Percentiles rank a stretch among this genome's conserved stretches.
These are phyloP conservation scores for Gossypium sturtianum DNA, from an alignment of 345 rosid genomes.

Conservation along the genomic window DNA sequence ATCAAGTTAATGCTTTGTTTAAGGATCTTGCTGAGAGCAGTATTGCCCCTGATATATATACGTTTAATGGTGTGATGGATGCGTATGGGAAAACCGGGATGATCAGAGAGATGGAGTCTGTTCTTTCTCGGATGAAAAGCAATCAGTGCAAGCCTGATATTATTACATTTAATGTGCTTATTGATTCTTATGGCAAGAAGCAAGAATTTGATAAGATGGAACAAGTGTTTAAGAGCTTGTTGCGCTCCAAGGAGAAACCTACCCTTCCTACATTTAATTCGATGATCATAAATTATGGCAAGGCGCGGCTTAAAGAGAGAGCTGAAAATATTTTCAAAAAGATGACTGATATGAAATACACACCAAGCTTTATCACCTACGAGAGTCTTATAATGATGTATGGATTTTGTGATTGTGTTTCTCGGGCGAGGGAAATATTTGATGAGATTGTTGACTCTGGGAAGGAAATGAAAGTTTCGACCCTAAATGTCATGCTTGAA, in stretches of 20 bases:
- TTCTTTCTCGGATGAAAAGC: slow-evolving; percentile 73
- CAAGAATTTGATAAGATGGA: slow-evolving; percentile 95
- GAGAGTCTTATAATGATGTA: slow-evolving; percentile 81
- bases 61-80: slow-evolving; percentile 91
- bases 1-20: slow-evolving; percentile 63
- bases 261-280: slow-evolving; percentile 66
- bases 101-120: slow-evolving; percentile 84
- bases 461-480: slow-evolving; percentile 52
- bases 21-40: slow-evolving; percentile 61
- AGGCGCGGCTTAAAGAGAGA: slow-evolving; percentile 62
- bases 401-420: slow-evolving; percentile 65
- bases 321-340: slow-evolving; percentile 57
- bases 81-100: slow-evolving; percentile 86
- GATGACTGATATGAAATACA: slow-evolving; percentile 65
- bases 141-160: slow-evolving; percentile 71
- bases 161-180: slow-evolving; percentile 72
- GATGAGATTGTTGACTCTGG: slow-evolving; percentile 50
- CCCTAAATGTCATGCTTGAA: slow-evolving; percentile 39
- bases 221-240: slow-evolving; percentile 70
- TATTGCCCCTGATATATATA: slow-evolving; percentile 67
- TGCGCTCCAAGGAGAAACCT: slow-evolving; percentile 75
- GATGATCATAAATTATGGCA: slow-evolving; percentile 82
- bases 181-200: slow-evolving; percentile 79
- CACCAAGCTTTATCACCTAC: slow-evolving; percentile 62
- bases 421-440: slow-evolving; percentile 64